Percentiles rank a stretch among this genome's conserved stretches.
Conservation (phyloP, 2,329 filamentous ascomycete species). For the Trichoderma sp. region DNA sequence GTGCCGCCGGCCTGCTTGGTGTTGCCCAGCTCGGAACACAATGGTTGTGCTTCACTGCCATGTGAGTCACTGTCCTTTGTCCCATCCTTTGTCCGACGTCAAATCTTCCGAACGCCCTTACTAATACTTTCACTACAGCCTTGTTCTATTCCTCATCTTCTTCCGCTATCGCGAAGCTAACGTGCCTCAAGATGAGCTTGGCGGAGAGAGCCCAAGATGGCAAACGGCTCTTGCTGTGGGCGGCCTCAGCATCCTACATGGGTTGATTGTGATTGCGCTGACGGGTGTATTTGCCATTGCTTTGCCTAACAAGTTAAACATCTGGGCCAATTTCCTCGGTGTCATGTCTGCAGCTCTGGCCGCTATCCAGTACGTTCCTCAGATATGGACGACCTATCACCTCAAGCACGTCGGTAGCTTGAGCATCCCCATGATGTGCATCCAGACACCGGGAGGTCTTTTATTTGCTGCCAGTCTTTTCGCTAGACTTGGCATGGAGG, state of each 20-base stretch:
- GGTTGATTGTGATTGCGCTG: conserved; percentile 70
- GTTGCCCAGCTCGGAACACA: conserved; percentile 90
- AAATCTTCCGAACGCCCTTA: background rate
- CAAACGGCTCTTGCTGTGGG: conserved; percentile 79
- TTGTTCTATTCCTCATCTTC: conserved; percentile 92
- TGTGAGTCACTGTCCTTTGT: conserved; percentile 61
- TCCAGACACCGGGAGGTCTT: conserved; percentile 91
- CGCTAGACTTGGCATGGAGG: conserved; percentile 74
- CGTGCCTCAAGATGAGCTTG: conserved; percentile 54
- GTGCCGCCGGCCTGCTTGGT: conserved; percentile 81
- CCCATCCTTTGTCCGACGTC: background rate
- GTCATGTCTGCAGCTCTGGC: conserved; percentile 78
- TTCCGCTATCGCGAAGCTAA: conserved; percentile 70
- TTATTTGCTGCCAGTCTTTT: conserved; percentile 86
- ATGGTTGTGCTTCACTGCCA: conserved; percentile 88
- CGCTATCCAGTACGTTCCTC: conserved; percentile 88
- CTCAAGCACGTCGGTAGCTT: conserved; percentile 87
- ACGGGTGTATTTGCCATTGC: conserved; percentile 69
- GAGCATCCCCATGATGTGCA: conserved; percentile 97
- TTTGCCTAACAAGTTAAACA: conserved; percentile 65
- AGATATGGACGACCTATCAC: conserved; percentile 88
- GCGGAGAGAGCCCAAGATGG: conserved; percentile 65
- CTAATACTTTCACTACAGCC: conserved; percentile 55
- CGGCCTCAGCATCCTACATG: conserved; percentile 72
- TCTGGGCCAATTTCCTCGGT: conserved; percentile 86